phyloP scores from a whole-genome alignment of 2,329 filamentous ascomycete species.

The Magnaporthiopsis rhizophila region DNA sequence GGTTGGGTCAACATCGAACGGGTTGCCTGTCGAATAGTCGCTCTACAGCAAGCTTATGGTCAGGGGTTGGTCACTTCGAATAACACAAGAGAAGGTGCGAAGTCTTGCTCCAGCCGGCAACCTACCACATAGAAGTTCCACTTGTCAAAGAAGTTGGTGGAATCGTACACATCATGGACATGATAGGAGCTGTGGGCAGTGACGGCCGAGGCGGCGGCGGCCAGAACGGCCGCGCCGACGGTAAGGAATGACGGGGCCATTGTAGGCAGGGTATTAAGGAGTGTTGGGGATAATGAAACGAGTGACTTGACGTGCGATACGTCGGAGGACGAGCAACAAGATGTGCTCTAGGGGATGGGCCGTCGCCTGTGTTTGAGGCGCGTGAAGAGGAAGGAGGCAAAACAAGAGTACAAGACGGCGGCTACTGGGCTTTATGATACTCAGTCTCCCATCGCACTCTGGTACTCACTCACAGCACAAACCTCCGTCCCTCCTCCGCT shows the following conservation, averaged over 20 bases:
- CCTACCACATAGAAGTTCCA: slow-evolving; percentile 30
- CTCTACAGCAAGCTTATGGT: slow-evolving; percentile 8
- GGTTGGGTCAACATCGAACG: slow-evolving; percentile 45
- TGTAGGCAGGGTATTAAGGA: slow-evolving; percentile 19
- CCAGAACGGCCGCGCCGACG: slow-evolving; percentile 30
- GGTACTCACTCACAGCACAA: background rate
- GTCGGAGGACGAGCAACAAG: slow-evolving; percentile 31
- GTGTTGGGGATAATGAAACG: slow-evolving; percentile 18
- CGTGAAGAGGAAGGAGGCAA: background rate
- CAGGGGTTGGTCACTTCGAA: background rate
- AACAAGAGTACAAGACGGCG: background rate
- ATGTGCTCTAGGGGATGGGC: slow-evolving; percentile 17
- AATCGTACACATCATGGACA: slow-evolving; percentile 31
- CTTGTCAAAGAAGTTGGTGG: slow-evolving; percentile 39
- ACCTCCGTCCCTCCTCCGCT: background rate
- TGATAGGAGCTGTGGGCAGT: slow-evolving; percentile 26
- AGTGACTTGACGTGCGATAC: slow-evolving; percentile 37
- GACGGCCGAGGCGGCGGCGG: slow-evolving; percentile 23
- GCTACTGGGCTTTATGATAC: background rate
- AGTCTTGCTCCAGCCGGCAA: slow-evolving; percentile 16
- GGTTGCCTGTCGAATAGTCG: slow-evolving; percentile 13
- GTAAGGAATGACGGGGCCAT: slow-evolving; percentile 35
- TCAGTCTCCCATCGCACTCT: background rate
- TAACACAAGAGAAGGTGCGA: background rate
- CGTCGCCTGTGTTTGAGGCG: background rate